Evolutionary conservation across 2,329 filamentous ascomycete species (phyloP).

Genomic region (Trichophyton simii): DNA sequence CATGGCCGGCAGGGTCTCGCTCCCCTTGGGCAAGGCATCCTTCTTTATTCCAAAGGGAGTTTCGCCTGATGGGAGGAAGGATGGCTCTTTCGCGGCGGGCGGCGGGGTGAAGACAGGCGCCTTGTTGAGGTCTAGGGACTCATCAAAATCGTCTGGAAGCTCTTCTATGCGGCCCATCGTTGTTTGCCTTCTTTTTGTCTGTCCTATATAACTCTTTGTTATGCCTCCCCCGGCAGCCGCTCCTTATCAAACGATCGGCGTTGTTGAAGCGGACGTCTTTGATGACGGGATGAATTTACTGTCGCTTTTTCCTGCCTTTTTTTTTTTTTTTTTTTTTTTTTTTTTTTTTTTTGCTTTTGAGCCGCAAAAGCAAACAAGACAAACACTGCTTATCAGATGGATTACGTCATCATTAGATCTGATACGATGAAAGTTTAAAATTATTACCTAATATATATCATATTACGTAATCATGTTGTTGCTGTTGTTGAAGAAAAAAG

Average conservation of each 20-base stretch:
- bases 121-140: slow-evolving; percentile 33
- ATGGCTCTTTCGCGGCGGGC: slow-evolving; percentile 1
- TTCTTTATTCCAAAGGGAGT: slow-evolving; percentile 30
- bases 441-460: too few relatives aligned
- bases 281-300: too few relatives aligned
- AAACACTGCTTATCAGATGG: not conserved
- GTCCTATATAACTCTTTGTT: not conserved
- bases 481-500: not conserved
- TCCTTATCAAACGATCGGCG: not conserved
- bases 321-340: not conserved
- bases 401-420: not conserved
- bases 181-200: not conserved
- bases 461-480: too few relatives aligned
- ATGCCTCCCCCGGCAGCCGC: not conserved
- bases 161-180: slow-evolving; percentile 42
- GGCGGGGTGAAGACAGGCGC: slow-evolving; percentile 8
- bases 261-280: not conserved
- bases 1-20: slow-evolving; percentile 31
- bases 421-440: not conserved
- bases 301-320: not conserved
- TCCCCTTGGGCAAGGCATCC: slow-evolving; percentile 21
- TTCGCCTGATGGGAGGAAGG: slow-evolving; percentile 19
- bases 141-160: slow-evolving; percentile 40
- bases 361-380: slow-evolving; percentile 1
- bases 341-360: not conserved